Evolutionary conservation across 2,329 filamentous ascomycete genomes (phyloP), one percentile per base, ranked within the genome.

Genomic region (Dothiorella sarmentorum): DNA sequence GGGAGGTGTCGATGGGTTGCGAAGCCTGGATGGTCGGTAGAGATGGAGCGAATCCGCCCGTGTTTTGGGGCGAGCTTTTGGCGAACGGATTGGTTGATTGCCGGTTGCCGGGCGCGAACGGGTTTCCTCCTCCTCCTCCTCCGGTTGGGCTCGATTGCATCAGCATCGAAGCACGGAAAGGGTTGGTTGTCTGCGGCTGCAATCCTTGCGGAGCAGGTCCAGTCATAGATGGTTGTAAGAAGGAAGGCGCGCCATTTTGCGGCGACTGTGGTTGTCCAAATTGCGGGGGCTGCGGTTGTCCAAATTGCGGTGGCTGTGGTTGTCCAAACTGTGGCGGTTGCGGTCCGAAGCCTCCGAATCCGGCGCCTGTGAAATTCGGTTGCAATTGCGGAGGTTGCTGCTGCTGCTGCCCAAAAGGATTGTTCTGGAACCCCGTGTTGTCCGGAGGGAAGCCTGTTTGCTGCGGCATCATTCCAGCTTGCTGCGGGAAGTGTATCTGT

Each of bases 61-160:
- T 64, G 60, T 72, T 64, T 53, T 73, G 67, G 61, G 69, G 67
- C 64, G 68, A 67, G 26, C 57, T 67, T 69, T 90, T 89, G 5
- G 92, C 89, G 71, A 97, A 96, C 0, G 91, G 91, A 67, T 96
- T 96, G 3, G 90, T 96, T 27, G 88, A 87, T 68, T 90, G 87
- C 29, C 85, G 84, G 56, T 75, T 74, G 7, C 75, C 58, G 64
- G 7, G 33, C 35, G 49, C 49, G 35, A 53, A 53, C 35, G 49
- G 49, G 22, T 53, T 53, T 72, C 55, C 66, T 51, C 66, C 67
- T 4, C 67, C 68, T 7, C 40, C 40, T 72, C 55, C 66, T 51
- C 66, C 67, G 4, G 67, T 69, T 7, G 70, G 68, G 15, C n/a
- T 38, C 10, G 49, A 44, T 71, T 73, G 45, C 55, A 49, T 58